phyloP scores from a whole-genome alignment of 768 basidiomycete species.

The Tulasnella sp. region DNA sequence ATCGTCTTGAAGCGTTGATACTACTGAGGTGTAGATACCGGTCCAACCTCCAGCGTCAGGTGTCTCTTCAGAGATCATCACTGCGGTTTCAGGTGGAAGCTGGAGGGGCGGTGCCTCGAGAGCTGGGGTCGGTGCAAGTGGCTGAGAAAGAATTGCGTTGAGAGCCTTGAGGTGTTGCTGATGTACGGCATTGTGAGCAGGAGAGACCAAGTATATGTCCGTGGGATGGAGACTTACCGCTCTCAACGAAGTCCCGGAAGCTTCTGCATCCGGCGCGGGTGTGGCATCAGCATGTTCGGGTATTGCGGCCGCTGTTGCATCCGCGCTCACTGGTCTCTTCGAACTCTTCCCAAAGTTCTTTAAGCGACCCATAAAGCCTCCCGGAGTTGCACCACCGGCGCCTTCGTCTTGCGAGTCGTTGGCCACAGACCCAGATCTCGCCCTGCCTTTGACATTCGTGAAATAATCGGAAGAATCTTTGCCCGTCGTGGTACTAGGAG shows the following conservation, averaged over 20 bases:
- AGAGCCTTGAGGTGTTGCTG: slow-evolving; percentile 11
- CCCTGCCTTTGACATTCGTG: neutral
- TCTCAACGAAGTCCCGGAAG: neutral
- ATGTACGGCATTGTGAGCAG: slow-evolving; percentile 32
- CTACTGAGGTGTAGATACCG: slow-evolving; percentile 59
- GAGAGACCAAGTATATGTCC: neutral
- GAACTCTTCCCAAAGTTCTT: slow-evolving; percentile 63
- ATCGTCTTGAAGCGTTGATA: slow-evolving; percentile 48
- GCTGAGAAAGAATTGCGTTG: slow-evolving; percentile 30
- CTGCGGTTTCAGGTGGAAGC: slow-evolving; percentile 50
- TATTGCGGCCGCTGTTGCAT: slow-evolving; percentile 28
- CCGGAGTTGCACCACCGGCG: slow-evolving; percentile 37
- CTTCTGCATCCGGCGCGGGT: slow-evolving; percentile 7
- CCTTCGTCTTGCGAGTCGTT: slow-evolving; percentile 3
- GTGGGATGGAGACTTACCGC: neutral
- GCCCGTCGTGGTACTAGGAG: slow-evolving; percentile 6
- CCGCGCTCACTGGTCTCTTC: slow-evolving; percentile 32
- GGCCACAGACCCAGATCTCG: neutral
- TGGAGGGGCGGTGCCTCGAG: slow-evolving; percentile 61
- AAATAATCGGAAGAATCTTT: slow-evolving; percentile 8
- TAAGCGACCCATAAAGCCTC: slow-evolving; percentile 70
- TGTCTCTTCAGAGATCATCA: slow-evolving; percentile 75
- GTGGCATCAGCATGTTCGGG: slow-evolving; percentile 28
- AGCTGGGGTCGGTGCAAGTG: slow-evolving; percentile 53
- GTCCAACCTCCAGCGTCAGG: slow-evolving; percentile 52